A percentile compares a stretch with the other conserved stretches of the same genome.
phyloP scores from a whole-genome alignment of 331 rosid genomes.

The Quercus lobata region DNA sequence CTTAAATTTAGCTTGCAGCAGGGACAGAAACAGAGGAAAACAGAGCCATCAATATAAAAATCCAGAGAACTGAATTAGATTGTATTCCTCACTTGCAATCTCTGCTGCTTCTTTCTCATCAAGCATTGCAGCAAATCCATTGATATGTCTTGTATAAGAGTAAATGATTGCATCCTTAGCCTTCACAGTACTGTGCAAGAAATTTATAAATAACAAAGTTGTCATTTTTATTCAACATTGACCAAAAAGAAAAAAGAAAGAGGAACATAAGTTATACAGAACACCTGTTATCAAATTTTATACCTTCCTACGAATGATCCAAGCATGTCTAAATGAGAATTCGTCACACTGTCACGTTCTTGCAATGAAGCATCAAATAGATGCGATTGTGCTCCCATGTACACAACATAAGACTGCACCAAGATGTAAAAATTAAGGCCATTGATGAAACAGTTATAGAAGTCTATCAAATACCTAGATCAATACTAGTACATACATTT shows the following conservation, averaged over 20 bases:
- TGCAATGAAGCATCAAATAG: background rate
- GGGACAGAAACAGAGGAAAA: background rate
- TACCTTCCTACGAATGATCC: constrained; percentile 37
- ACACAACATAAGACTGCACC: constrained; percentile 49
- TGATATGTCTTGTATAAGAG: constrained; percentile 35
- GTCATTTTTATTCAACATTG: background rate
- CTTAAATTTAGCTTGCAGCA: background rate
- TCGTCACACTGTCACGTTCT: constrained; percentile 12
- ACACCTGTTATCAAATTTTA: background rate
- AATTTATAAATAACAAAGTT: background rate
- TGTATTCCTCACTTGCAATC: constrained; percentile 26
- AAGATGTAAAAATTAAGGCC: background rate
- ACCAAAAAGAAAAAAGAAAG: background rate
- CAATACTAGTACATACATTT: no score
- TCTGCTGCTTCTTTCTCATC: constrained; percentile 23
- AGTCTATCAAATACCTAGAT: no score
- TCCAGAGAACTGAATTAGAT: background rate
- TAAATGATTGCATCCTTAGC: constrained; percentile 35
- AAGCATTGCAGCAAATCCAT: constrained; percentile 50
- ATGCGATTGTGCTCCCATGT: constrained; percentile 35
- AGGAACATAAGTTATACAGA: background rate
- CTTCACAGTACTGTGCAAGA: constrained; percentile 16
- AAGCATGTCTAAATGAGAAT: constrained; percentile 34
- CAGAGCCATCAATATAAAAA: background rate
- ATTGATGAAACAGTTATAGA: background rate